These are phyloP conservation scores for Quercus cerris DNA, from an alignment of 306 rosid genomes.

Conservation along the genomic window DNA sequence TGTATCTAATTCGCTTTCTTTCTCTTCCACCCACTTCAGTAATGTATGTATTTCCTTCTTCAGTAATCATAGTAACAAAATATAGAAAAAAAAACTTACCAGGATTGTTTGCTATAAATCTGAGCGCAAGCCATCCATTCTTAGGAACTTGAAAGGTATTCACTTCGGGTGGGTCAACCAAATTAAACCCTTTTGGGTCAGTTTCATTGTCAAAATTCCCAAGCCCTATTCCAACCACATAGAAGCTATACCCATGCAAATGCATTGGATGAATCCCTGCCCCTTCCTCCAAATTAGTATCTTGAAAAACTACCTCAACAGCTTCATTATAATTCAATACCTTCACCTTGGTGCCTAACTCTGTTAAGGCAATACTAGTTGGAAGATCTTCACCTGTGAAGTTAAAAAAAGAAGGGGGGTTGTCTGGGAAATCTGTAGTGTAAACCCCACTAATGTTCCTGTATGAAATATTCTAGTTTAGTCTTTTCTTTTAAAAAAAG, in stretches of 20 bases:
- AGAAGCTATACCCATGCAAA: conserved; percentile 47
- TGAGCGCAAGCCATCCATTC: conserved; percentile 37
- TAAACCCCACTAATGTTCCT: conserved; percentile 38
- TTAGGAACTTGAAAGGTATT: conserved; percentile 28
- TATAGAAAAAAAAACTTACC: conserved; percentile 10
- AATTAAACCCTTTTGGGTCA: conserved; percentile 18
- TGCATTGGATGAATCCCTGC: conserved; percentile 49
- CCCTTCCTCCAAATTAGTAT: conserved; percentile 20
- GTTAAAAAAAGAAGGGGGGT: conserved; percentile 29
- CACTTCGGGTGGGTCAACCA: conserved; percentile 31
- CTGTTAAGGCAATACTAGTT: conserved; percentile 1
- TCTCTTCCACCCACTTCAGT: no score
- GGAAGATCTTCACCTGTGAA: conserved; percentile 31
- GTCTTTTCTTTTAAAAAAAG: background rate
- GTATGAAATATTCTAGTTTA: background rate
- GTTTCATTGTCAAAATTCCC: conserved; percentile 16
- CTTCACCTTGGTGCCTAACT: conserved; percentile 25
- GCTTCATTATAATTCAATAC: conserved; percentile 24
- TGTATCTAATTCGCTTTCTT: no score
- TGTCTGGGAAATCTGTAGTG: conserved; percentile 22
- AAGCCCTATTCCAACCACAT: conserved; percentile 29
- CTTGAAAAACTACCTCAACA: conserved; percentile 48
- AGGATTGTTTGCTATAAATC: conserved; percentile 36
- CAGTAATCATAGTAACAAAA: no score
- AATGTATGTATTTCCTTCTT: no score